phyloP scores from a whole-genome alignment of 2,329 filamentous ascomycete genomes.

The Periconia sp. region DNA sequence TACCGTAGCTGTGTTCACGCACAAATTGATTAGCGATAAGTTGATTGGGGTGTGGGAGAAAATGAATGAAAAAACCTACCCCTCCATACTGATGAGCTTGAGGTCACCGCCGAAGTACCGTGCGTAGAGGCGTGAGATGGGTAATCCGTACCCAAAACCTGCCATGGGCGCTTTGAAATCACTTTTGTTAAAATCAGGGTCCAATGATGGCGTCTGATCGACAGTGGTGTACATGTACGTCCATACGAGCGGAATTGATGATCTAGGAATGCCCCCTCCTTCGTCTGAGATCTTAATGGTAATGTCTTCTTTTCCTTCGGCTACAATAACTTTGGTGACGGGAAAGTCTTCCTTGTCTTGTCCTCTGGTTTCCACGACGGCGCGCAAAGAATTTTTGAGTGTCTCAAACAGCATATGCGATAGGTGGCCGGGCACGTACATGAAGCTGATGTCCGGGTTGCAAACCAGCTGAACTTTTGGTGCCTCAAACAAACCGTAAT shows the following conservation, averaged over 20 bases:
- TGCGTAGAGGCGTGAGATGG: slow-evolving; percentile 91
- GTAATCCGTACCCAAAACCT: slow-evolving; percentile 95
- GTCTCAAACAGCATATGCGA: slow-evolving; percentile 99
- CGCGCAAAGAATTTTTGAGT: slow-evolving; percentile 94
- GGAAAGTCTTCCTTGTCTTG: slow-evolving; percentile 96
- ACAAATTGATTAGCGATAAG: slow-evolving; percentile 22
- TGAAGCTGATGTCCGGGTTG: slow-evolving; percentile 92
- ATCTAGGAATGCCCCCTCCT: slow-evolving; percentile 91
- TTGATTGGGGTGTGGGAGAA: neutral
- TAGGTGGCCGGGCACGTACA: slow-evolving; percentile 98
- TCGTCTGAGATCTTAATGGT: slow-evolving; percentile 98
- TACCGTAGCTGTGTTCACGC: slow-evolving; percentile 72
- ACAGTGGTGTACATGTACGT: slow-evolving; percentile 99
- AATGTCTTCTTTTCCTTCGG: slow-evolving; percentile 97
- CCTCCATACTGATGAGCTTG: slow-evolving; percentile 99
- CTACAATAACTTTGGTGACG: slow-evolving; percentile 95
- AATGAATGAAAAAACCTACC: slow-evolving; percentile 59
- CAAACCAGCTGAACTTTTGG: slow-evolving; percentile 97
- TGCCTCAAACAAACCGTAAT: slow-evolving; percentile 95
- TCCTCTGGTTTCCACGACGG: slow-evolving; percentile 93
- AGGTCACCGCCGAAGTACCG: slow-evolving; percentile 96
- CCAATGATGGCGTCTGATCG: slow-evolving; percentile 88
- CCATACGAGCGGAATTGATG: slow-evolving; percentile 96
- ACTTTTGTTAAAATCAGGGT: slow-evolving; percentile 97
- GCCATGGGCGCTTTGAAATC: slow-evolving; percentile 99